phyloP scores from a whole-genome alignment of 495 filamentous ascomycete genomes.

The Neurospora sublineolata region DNA sequence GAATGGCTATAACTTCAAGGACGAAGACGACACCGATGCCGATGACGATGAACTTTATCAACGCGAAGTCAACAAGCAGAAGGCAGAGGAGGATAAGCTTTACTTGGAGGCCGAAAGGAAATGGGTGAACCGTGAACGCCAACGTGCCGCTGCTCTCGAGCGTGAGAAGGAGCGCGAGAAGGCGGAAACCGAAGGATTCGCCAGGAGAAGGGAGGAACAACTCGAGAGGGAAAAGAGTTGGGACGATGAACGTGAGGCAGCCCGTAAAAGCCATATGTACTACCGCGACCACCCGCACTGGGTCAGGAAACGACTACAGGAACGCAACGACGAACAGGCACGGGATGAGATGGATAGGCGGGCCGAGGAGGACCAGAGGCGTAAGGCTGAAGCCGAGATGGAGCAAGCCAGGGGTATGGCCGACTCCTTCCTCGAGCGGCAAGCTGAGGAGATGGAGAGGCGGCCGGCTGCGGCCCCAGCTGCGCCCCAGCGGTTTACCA shows the following conservation, averaged over 20 bases:
- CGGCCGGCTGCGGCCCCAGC: slow-evolving; percentile 36
- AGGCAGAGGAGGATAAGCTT: slow-evolving; percentile 64
- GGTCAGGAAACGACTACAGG: slow-evolving; percentile 67
- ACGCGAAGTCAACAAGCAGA: slow-evolving; percentile 56
- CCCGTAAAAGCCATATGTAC: slow-evolving; percentile 64
- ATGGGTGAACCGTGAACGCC: slow-evolving; percentile 82
- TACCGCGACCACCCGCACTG: slow-evolving; percentile 75
- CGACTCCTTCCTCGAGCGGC: slow-evolving; percentile 82
- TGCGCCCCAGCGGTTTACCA: slow-evolving; percentile 72
- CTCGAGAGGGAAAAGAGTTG: slow-evolving; percentile 67
- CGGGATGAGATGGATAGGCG: slow-evolving; percentile 73
- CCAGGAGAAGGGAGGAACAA: slow-evolving; percentile 41
- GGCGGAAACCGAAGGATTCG: slow-evolving; percentile 60
- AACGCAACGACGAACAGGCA: slow-evolving; percentile 58
- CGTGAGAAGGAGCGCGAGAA: slow-evolving; percentile 70
- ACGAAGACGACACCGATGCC: slow-evolving; percentile 83
- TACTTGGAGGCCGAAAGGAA: slow-evolving; percentile 79
- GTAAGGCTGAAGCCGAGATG: slow-evolving; percentile 54
- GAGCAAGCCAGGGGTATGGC: slow-evolving; percentile 79
- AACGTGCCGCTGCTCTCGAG: slow-evolving; percentile 69
- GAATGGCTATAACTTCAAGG: slow-evolving; percentile 47
- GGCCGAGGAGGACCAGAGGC: slow-evolving; percentile 63
- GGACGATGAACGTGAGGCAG: slow-evolving; percentile 76
- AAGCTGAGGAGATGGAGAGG: slow-evolving; percentile 74
- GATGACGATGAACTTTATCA: slow-evolving; percentile 78